These are phyloP conservation scores for Gardenia jasminoides DNA, from an alignment of 257 asterid species.

Conservation along the genomic window DNA sequence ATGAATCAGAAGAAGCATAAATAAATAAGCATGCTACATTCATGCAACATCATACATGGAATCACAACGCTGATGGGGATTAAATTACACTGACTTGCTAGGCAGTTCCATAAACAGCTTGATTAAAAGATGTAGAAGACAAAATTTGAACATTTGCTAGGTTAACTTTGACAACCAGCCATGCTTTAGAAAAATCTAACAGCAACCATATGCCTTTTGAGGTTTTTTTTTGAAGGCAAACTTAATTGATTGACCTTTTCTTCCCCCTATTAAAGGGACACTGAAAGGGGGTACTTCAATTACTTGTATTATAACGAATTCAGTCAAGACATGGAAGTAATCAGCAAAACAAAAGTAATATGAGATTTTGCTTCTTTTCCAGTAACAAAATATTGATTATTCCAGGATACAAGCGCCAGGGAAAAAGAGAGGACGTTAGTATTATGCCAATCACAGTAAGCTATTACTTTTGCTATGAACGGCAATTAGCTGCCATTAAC, in stretches of 20 bases:
- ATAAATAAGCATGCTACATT: not conserved
- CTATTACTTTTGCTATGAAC: not conserved
- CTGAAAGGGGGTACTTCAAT: not conserved
- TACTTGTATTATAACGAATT: not conserved
- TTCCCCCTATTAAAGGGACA: not conserved
- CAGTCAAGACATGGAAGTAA: not conserved
- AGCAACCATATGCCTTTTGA: not conserved
- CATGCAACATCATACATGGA: not conserved
- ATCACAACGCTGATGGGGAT: not conserved
- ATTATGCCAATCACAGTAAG: too few species aligned
- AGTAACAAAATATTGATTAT: not conserved
- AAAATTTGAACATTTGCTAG: not conserved
- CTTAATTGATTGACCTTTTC: not conserved
- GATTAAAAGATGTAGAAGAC: not conserved
- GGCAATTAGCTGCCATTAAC: not conserved
- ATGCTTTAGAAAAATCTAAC: not conserved
- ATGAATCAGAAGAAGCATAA: not conserved
- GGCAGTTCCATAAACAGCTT: not conserved
- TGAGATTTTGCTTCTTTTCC: not conserved
- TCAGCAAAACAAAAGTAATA: not conserved
- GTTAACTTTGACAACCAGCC: slow-evolving; percentile 4
- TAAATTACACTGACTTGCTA: not conserved
- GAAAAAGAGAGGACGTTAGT: too few species aligned
- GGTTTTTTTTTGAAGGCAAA: not conserved
- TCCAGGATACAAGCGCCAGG: not conserved